A percentile compares a stretch with the other conserved stretches of the same genome.
These are phyloP conservation scores for Dalechampia spathulata DNA, from an alignment of 441 rosid genomes.

Conservation along the genomic window DNA sequence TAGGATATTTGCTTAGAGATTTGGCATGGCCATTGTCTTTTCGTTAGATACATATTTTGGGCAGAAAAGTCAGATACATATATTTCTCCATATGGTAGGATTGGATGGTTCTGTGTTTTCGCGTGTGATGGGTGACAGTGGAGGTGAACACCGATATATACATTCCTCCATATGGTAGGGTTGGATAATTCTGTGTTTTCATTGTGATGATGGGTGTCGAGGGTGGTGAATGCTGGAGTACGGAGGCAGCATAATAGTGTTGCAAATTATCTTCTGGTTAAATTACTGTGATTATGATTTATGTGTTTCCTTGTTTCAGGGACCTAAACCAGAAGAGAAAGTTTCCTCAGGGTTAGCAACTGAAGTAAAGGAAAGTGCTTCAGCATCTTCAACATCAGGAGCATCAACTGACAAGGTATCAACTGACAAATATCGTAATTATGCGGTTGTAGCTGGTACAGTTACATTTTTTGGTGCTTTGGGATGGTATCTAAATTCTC, in stretches of 20 bases:
- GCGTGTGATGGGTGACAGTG: background rate
- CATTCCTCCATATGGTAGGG: background rate
- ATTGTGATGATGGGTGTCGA: background rate
- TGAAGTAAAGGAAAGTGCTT: conserved; percentile 36
- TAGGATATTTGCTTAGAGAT: background rate
- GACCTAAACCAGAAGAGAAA: conserved; percentile 58
- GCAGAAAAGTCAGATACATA: too few relatives aligned
- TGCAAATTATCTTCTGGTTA: background rate
- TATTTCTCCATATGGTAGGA: background rate
- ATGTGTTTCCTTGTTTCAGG: conserved; percentile 25
- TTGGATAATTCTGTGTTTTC: background rate
- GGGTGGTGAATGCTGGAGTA: background rate
- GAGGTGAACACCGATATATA: too few relatives aligned
- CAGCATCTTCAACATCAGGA: too few relatives aligned
- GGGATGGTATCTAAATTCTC: conserved; percentile 83
- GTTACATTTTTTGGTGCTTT: conserved; percentile 51
- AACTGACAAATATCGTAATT: conserved; percentile 35
- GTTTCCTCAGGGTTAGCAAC: conserved; percentile 35
- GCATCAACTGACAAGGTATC: too few relatives aligned
- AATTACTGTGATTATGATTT: background rate
- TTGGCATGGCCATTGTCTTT: background rate
- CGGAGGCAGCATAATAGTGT: background rate
- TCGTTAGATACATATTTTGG: background rate
- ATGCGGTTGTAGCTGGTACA: conserved; percentile 72
- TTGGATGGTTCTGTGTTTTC: background rate